Conservation (phyloP, 257 asterid genomes). For the Fraxinus cuspidata region DNA sequence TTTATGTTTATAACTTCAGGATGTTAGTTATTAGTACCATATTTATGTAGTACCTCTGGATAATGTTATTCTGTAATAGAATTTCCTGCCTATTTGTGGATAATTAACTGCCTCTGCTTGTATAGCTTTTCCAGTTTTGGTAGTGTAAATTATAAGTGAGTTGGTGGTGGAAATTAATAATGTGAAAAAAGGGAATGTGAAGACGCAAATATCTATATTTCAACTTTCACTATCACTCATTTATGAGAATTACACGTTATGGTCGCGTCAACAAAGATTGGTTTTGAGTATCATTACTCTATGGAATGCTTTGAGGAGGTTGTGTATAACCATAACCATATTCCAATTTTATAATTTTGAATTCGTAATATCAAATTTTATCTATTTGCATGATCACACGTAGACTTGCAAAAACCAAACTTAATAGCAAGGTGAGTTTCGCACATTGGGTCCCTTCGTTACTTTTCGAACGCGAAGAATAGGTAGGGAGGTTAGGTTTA, state of each 20-base stretch:
- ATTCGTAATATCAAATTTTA: neutral
- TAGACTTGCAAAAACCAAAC: no score
- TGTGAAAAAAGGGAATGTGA: neutral
- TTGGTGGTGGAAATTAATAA: neutral
- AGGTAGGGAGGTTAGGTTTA: neutral
- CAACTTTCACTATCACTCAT: neutral
- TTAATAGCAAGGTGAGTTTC: no score
- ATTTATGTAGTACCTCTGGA: neutral
- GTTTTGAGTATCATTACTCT: neutral
- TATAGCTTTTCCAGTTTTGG: neutral
- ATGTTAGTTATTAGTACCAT: neutral
- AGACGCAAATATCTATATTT: neutral
- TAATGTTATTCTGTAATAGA: conserved; percentile 12
- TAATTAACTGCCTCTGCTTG: neutral
- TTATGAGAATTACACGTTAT: neutral
- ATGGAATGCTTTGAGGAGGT: neutral
- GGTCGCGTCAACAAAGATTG: neutral
- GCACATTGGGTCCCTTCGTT: neutral
- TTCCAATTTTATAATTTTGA: no score
- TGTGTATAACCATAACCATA: neutral
- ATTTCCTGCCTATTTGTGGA: conserved; percentile 18
- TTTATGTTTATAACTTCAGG: neutral
- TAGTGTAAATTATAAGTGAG: neutral
- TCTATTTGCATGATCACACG: neutral
- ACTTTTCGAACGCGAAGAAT: neutral